Evolutionary conservation across 228 moss, liverwort and hornwort genomes (phyloP).

Genomic region (Sphagnum fallax): DNA sequence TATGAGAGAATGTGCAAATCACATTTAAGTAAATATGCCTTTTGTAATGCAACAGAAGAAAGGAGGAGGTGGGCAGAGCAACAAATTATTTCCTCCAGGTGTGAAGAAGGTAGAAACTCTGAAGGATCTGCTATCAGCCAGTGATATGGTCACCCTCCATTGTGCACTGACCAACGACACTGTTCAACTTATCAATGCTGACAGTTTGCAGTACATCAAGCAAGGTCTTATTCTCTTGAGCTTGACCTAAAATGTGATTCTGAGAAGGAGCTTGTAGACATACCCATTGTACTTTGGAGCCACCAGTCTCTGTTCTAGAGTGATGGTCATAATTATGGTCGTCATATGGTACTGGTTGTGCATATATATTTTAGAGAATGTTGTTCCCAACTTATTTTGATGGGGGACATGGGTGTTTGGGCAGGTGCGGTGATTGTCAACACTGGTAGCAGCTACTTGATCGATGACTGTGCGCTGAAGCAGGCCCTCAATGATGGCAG

Average conservation of each 20-base stretch:
- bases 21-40: too few relatives aligned
- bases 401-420: conserved; percentile 7
- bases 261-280: not conserved
- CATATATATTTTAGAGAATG: too few relatives aligned
- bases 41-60: conserved; percentile 31
- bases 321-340: too few relatives aligned
- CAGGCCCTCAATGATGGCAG: conserved; percentile 82
- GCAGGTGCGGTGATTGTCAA: conserved; percentile 95
- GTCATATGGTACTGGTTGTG: too few relatives aligned
- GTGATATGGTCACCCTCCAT: conserved; percentile 88
- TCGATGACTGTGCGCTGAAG: conserved; percentile 95
- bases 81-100: conserved; percentile 47
- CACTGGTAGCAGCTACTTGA: conserved; percentile 91
- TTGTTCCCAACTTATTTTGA: not conserved
- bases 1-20: too few relatives aligned
- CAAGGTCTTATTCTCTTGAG: conserved; percentile 38
- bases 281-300: not conserved
- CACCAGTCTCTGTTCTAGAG: too few relatives aligned
- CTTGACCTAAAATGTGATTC: not conserved
- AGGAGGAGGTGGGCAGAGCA: conserved; percentile 23
- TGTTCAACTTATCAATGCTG: conserved; percentile 76
- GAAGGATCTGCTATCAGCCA: conserved; percentile 73
- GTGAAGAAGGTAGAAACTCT: conserved; percentile 53
- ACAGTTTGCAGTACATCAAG: conserved; percentile 79
- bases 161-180: conserved; percentile 89